Base-by-base conservation (phyloP, 2,329 filamentous ascomycete species). In the Trichophyton schoenleinii region DNA sequence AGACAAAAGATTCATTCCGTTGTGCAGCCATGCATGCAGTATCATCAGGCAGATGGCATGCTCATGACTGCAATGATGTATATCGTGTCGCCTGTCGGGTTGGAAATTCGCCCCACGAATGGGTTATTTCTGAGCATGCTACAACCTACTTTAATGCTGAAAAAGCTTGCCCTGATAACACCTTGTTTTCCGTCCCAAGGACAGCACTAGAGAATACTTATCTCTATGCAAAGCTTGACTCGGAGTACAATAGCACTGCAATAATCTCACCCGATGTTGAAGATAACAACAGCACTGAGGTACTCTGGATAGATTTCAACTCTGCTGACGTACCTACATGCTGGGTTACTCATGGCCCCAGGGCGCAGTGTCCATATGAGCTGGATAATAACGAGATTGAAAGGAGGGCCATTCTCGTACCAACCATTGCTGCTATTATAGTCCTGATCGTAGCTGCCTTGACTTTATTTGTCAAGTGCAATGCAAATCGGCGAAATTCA, bases 121-220 rank as follows among this genome's bases (percentile, higher is more conserved):
- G 85, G 84, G 70, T 69, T 3, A 68, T 87, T 28, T 80, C 81
- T 9, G 63, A 69, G 3, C 66, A 72, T 2, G 63, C 69, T 0
- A 73, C 74, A 1, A 67, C 74, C 6, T 85, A 80, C 66, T 71
- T 71, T 46, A 72, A 74, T 52, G 75, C 77, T 2, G 71, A 73
- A 1, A 64, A 75, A 1, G 70, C 73, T 3, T 88, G 85, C 69
- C 77, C 77, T 0, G 61, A 71, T 0, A 72, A 75, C 20, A 77
- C 77, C n/a, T 69, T 61, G 1, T 86, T 87, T 67, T 74, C 77
- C 34, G 78, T 81, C 0, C 85, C 85, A 0, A 78, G 82, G 42
- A 86, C 83, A 0, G 79, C 81, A 1, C 76, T 87, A 1, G 85
- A 88, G 68, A 87, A 87, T 64, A 74, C 74, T 1, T 84, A 85